Base-by-base conservation (phyloP, 1,284 basidiomycete genomes). In the Sporisorium reilianum region DNA sequence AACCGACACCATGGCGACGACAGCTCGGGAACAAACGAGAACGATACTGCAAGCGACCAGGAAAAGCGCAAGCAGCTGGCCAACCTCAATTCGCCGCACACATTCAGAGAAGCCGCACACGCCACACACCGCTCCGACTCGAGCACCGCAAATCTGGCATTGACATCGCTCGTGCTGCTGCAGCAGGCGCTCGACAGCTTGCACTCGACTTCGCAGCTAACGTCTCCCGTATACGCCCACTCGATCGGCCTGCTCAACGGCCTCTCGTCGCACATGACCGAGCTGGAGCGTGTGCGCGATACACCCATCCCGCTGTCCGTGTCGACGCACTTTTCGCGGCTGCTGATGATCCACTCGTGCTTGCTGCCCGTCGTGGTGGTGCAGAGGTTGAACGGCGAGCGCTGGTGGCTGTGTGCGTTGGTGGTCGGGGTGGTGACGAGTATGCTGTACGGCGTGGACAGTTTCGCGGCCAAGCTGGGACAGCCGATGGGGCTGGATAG, bases 381-480 rank as follows among this genome's bases (percentile, higher is more conserved):
- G 38, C 59, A 75, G 28, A 45, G 25, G 23, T 30, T 75, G 28
- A 23, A 49, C 20, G 48, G 54, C 11, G 30, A 62, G 25, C 16
- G 40, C 0, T 62, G 61, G 51, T 57, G 64, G 64, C 48, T 75
- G 34, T 60, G 60, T 23, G 23, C 53, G 1, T 30, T 38, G 2
- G 54, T 70, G 9, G 52, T 51, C 0, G 64, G 36, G 5, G 38
- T 71, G 11, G 72, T 71, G 30, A 70, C 72, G 6, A 54, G 55
- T 20, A 75, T 75, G 72, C 28, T 75, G n/a, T 75, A 75, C 28
- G 72, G 67, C 7, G 67, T 75, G 2, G 72, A 75, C 34, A 66
- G 63, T 30, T 70, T 75, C 12, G 67, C 72, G 20, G 67, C 72
- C 3, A 66, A 32, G 23, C 25, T 75, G 41, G 64, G 64, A 14